Evolutionary conservation across 2,329 filamentous ascomycete genomes (phyloP), one percentile per base, ranked within the genome.

Genomic region (Cadophora gregata): DNA sequence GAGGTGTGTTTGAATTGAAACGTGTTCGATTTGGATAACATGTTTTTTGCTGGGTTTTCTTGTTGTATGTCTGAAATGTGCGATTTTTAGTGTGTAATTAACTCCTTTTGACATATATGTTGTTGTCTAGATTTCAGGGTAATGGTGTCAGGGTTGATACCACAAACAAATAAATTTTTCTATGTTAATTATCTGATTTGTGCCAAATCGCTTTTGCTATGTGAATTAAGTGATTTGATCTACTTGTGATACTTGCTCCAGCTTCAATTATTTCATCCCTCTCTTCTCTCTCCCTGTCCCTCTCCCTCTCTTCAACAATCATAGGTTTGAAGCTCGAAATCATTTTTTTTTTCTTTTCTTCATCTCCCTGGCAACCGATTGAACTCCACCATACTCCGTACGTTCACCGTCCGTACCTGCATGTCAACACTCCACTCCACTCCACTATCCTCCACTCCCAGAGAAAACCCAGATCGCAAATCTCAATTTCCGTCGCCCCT

Each of bases 41-140:
- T 42, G 12, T 42, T 33, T n/a, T n/a, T n/a, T n/a, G n/a, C n/a
- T 9, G n/a, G 51, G 53, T 38, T 58, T 38, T 58, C 53, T 38
- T 16, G 53, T 58, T 58, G 53, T 58, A 58, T 31, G 12, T 56
- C 19, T 42, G 38, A n/a, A n/a, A 16, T 58, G 53, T 58, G 53
- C 53, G n/a, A 33, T 36, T 55, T 58, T 58, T 58, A 58, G 53
- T 58, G 53, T 58, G 53, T 58, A 58, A 58, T 58, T 58, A 58
- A 38, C 53, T 33, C 33, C 38, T 58, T 56, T 38, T 58, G 53
- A 38, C 53, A 58, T 38, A 58, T 55, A 29, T 55, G 21, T 31
- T 58, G 53, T 58, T 58, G 31, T 58, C 53, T 58, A 58, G 53
- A 58, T 58, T 58, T 58, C 53, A 25, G 29, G 53, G 31, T 36